Evolutionary conservation across 2,329 filamentous ascomycete genomes (phyloP).

Genomic region (Aureobasidium sp.): DNA sequence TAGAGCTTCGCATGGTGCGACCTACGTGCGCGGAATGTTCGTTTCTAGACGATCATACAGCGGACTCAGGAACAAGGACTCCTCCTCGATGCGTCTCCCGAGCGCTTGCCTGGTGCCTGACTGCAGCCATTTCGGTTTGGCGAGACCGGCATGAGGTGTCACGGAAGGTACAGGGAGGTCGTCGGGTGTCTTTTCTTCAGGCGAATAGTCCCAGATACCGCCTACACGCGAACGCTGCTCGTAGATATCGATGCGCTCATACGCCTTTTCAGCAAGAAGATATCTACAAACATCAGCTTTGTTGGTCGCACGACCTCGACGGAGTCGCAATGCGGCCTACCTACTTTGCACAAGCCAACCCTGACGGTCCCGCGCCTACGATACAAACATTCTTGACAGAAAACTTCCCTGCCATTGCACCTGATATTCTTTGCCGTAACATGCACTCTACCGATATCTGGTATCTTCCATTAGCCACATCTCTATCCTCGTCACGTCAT

Average conservation of each 20-base stretch:
- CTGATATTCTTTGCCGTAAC: background rate
- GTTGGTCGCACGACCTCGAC: background rate
- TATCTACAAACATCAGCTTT: slow-evolving; percentile 43
- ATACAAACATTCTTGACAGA: slow-evolving; percentile 60
- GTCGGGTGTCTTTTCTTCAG: slow-evolving; percentile 38
- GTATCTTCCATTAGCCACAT: background rate
- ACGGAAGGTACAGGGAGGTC: slow-evolving; percentile 57
- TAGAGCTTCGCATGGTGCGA: slow-evolving; percentile 54
- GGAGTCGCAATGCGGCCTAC: slow-evolving; percentile 24
- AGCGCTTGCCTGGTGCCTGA: slow-evolving; percentile 17
- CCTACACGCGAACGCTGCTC: slow-evolving; percentile 74
- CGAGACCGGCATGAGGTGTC: slow-evolving; percentile 52
- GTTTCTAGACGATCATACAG: slow-evolving; percentile 79
- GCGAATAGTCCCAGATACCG: slow-evolving; percentile 79
- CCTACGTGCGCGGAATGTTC: slow-evolving; percentile 63
- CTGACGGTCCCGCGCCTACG: slow-evolving; percentile 75
- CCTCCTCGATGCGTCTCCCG: slow-evolving; percentile 20
- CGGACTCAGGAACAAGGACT: slow-evolving; percentile 67
- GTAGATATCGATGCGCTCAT: slow-evolving; percentile 66
- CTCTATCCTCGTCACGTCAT: background rate
- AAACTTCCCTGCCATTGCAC: slow-evolving; percentile 21
- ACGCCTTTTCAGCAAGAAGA: slow-evolving; percentile 62
- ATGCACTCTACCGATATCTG: background rate
- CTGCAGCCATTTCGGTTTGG: slow-evolving; percentile 52
- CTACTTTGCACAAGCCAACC: slow-evolving; percentile 68